Evolutionary conservation across 202 grass and related monocot genomes (phyloP).

Genomic region (Miscanthus sacchariflorus): DNA sequence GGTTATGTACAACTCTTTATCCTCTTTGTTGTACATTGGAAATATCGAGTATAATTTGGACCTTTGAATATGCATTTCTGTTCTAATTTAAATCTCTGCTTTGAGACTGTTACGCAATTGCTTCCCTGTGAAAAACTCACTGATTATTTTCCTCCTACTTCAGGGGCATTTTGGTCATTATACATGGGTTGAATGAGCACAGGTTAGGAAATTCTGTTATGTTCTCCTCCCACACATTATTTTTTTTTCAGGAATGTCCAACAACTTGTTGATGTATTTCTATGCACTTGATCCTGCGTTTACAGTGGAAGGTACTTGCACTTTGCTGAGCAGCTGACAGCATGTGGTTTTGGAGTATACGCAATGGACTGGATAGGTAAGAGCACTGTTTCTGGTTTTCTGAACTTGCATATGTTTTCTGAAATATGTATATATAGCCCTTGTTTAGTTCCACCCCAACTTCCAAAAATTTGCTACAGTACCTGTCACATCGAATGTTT

Average conservation of each 20-base stretch:
- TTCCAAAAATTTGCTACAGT: too few species aligned
- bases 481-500: too few species aligned
- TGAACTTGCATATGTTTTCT: conserved; percentile 34
- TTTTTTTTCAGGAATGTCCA: neutral
- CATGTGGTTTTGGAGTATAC: conserved; percentile 91
- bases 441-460: too few species aligned
- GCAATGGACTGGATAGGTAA: conserved; percentile 99
- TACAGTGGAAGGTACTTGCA: conserved; percentile 96
- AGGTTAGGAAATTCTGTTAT: conserved; percentile 50
- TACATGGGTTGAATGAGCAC: conserved; percentile 98
- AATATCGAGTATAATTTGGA: neutral
- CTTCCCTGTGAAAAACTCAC: neutral
- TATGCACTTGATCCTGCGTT: conserved; percentile 33
- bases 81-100: neutral
- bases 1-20: neutral
- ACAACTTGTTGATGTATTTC: neutral
- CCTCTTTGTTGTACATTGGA: conserved; percentile 15
- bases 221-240: neutral
- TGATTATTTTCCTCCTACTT: conserved; percentile 45
- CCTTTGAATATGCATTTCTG: neutral
- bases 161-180: conserved; percentile 86
- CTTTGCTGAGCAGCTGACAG: conserved; percentile 84
- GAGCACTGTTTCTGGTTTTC: conserved; percentile 10
- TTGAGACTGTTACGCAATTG: neutral
- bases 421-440: neutral